Evolutionary conservation across 805 yeast species (phyloP), one percentile per base, ranked within the genome.

Genomic region (Lachancea nothofagi): DNA sequence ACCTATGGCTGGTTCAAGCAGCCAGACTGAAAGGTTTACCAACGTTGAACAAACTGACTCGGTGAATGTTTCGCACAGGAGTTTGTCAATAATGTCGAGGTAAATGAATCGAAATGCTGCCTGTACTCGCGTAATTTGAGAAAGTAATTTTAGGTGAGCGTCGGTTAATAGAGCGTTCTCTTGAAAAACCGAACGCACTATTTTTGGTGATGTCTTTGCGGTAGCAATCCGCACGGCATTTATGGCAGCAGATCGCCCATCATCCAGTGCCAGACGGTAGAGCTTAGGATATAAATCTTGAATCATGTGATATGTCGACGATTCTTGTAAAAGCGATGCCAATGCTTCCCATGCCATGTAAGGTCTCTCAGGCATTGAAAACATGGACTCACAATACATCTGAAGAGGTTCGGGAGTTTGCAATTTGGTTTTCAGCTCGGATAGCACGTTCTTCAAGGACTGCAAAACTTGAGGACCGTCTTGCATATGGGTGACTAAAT

Each of bases 401-500:
- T 33, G 18, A 13, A 40, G 13, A 8, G 43, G 19, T 21, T 38
- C 21, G 20, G 30, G 20, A 14, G 25, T 31, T 6, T 19, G 23
- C 17, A 20, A 25, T 12, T 34, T 33, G 13, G 26, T 19, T 7
- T 39, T 30, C 20, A n/a, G 17, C 2, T 12, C 19, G 4, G 29
- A n/a, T 19, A 49, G 42, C 9, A 46, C 38, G 31, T 48, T 47
- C 38, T 43, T 43, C 18, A 51, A 34, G 4, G 53, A 40, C 38
- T 54, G 57, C 44, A 37, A 9, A 42, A n/a, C 19, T 7, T 20
- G 32, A 27, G 45, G 37, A 26, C 21, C 28, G 46, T 33, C 25
- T 37, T 37, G 34, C 17, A 18, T 21, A 24, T 22, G 22, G 18
- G 36, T 23, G 25, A 8, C 17, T 4, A 32, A 8, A 13, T 36